Evolutionary conservation across 1,284 basidiomycete species (phyloP).

Genomic region (Pholiota adiposa): DNA sequence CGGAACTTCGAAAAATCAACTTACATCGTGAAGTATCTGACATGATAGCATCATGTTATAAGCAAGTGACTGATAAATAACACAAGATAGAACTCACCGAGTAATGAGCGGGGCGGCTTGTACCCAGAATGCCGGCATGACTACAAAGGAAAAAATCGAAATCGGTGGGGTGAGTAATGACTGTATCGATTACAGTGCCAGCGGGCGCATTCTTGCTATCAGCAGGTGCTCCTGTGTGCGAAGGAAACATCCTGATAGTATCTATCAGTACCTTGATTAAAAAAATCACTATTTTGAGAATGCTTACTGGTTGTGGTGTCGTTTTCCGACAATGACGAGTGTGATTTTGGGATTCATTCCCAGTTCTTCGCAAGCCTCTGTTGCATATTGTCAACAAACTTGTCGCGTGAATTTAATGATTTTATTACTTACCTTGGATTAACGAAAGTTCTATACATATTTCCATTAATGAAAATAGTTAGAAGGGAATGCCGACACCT

Average conservation of each 20-base stretch:
- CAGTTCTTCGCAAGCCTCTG: slow-evolving; percentile 44
- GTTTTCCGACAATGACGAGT: slow-evolving; percentile 61
- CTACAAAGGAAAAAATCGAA: slow-evolving; percentile 72
- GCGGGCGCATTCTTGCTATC: slow-evolving; percentile 68
- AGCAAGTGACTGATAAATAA: too few relatives aligned
- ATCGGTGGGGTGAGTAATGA: slow-evolving; percentile 67
- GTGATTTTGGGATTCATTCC: slow-evolving; percentile 56
- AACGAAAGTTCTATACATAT: too few relatives aligned
- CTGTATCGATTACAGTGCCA: slow-evolving; percentile 71
- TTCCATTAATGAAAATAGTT: too few relatives aligned
- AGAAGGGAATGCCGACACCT: too few relatives aligned
- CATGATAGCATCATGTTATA: too few relatives aligned
- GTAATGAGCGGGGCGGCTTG: slow-evolving; percentile 46
- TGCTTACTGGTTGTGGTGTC: slow-evolving; percentile 44
- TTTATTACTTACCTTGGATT: slow-evolving; percentile 42
- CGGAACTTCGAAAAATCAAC: slow-evolving; percentile 13
- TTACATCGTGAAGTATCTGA: slow-evolving; percentile 22
- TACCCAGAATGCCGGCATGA: slow-evolving; percentile 61
- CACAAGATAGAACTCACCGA: too few relatives aligned
- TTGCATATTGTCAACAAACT: too few relatives aligned
- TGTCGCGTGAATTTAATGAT: neutral
- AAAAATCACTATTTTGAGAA: neutral
- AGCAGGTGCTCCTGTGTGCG: too few relatives aligned
- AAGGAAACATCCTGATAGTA: slow-evolving; percentile 50
- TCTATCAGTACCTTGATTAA: neutral